These are phyloP conservation scores for Chalciporus piperatus DNA, from an alignment of 768 basidiomycete genomes.

Conservation along the genomic window DNA sequence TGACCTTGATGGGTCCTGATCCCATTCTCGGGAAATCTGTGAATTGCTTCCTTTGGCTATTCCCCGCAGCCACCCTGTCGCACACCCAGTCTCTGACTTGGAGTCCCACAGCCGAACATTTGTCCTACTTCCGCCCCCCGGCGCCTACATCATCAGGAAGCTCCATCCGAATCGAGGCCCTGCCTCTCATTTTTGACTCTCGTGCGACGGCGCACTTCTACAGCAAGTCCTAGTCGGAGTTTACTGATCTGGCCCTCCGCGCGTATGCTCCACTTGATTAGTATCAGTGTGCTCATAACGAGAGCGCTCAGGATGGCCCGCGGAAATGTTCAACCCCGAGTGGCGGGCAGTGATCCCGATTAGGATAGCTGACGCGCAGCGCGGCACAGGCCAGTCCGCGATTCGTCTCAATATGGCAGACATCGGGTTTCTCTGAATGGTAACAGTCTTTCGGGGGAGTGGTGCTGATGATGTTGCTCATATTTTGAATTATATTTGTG, in stretches of 20 bases:
- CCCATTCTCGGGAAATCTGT: background rate
- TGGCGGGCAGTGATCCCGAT: conserved; percentile 10
- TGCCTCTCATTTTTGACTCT: background rate
- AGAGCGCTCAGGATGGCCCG: background rate
- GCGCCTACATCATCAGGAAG: background rate
- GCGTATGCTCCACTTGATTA: background rate
- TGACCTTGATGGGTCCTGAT: background rate
- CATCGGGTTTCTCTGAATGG: conserved; percentile 12
- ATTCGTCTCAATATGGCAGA: background rate
- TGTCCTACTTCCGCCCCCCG: background rate
- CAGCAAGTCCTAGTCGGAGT: conserved; percentile 20
- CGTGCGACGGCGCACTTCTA: conserved; percentile 3
- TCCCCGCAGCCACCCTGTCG: background rate
- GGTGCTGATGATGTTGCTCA: conserved; percentile 8
- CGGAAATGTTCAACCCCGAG: background rate
- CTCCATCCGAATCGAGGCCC: background rate
- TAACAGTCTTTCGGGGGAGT: conserved; percentile 5
- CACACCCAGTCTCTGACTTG: background rate
- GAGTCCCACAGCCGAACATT: background rate
- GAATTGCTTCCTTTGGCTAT: no score
- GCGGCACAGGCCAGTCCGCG: background rate
- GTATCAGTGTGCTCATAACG: conserved; percentile 7
- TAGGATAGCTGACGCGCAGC: background rate
- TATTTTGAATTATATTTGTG: background rate
- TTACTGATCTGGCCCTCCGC: conserved; percentile 1